A percentile compares a stretch with the other conserved stretches of the same genome.
These are phyloP conservation scores for Besnoitia besnoiti DNA, from an alignment of 169 alveolate genomes.

Conservation along the genomic window DNA sequence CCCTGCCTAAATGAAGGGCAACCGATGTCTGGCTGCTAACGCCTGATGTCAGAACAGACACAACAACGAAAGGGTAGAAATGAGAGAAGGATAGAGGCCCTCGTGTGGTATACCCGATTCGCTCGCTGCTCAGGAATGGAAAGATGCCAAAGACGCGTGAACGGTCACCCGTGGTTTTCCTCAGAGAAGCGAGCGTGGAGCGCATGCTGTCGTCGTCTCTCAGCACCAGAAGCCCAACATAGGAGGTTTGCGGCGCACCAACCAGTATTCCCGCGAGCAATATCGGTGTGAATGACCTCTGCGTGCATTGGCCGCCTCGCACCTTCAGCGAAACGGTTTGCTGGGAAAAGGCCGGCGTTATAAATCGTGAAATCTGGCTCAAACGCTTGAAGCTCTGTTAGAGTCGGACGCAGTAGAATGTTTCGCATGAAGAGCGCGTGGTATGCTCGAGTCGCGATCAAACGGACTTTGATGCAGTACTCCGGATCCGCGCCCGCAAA, in stretches of 20 bases:
- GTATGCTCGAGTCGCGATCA: constrained; percentile 92
- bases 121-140: no score
- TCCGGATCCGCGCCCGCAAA: constrained; percentile 96
- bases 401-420: constrained; percentile 92
- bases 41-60: constrained; percentile 72
- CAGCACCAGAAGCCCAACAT: no score
- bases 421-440: constrained; percentile 98
- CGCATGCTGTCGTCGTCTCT: no score
- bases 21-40: constrained; percentile 92
- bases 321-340: constrained; percentile 87
- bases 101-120: no score
- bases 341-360: constrained; percentile 94
- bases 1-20: constrained; percentile 86
- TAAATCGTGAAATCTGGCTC: constrained; percentile 89
- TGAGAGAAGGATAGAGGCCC: no score
- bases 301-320: no score
- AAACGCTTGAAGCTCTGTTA: constrained; percentile 82
- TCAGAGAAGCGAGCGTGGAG: no score
- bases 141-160: no score
- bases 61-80: neutral
- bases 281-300: no score
- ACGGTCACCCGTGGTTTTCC: no score
- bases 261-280: no score
- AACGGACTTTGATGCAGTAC: constrained; percentile 87
- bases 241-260: no score